phyloP scores from a whole-genome alignment of 2,329 filamentous ascomycete genomes.

The Microdochium bolleyi region DNA sequence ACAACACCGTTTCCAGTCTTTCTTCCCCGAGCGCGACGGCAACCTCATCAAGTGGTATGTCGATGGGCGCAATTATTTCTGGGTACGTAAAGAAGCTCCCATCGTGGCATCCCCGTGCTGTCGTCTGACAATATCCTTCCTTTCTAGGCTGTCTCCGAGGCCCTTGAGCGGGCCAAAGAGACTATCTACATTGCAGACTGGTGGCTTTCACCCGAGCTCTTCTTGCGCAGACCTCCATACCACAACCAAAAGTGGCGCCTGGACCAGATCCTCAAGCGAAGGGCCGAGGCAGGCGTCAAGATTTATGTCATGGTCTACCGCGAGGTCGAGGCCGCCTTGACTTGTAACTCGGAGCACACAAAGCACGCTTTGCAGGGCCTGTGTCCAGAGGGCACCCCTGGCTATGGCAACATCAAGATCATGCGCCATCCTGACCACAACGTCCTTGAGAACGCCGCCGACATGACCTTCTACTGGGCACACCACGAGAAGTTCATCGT shows the following conservation, averaged over 20 bases:
- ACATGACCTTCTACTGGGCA: slow-evolving; percentile 97
- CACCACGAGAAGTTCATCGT: slow-evolving; percentile 98
- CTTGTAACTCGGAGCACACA: slow-evolving; percentile 88
- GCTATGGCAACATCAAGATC: slow-evolving; percentile 79
- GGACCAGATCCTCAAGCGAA: slow-evolving; percentile 79
- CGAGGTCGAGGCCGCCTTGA: slow-evolving; percentile 72
- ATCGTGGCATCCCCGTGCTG: neutral
- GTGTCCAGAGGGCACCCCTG: slow-evolving; percentile 73
- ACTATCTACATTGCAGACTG: slow-evolving; percentile 94
- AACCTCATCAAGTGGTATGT: slow-evolving; percentile 97
- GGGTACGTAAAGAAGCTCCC: slow-evolving; percentile 36
- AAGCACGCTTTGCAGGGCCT: slow-evolving; percentile 76
- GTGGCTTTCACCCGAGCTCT: slow-evolving; percentile 90
- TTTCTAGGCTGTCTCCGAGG: slow-evolving; percentile 69
- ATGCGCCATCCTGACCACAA: slow-evolving; percentile 96
- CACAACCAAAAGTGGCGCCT: slow-evolving; percentile 79
- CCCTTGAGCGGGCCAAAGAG: slow-evolving; percentile 83
- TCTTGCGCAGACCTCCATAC: slow-evolving; percentile 76
- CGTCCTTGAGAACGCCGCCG: slow-evolving; percentile 82
- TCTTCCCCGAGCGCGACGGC: slow-evolving; percentile 76
- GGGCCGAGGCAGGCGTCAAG: slow-evolving; percentile 86
- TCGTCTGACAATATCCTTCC: slow-evolving; percentile 1
- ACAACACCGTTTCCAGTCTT: slow-evolving; percentile 79
- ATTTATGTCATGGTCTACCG: slow-evolving; percentile 93
- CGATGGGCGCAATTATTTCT: slow-evolving; percentile 91